Evolutionary conservation across 2,329 filamentous ascomycete species (phyloP).

Genomic region (Epichloe gansuensis): DNA sequence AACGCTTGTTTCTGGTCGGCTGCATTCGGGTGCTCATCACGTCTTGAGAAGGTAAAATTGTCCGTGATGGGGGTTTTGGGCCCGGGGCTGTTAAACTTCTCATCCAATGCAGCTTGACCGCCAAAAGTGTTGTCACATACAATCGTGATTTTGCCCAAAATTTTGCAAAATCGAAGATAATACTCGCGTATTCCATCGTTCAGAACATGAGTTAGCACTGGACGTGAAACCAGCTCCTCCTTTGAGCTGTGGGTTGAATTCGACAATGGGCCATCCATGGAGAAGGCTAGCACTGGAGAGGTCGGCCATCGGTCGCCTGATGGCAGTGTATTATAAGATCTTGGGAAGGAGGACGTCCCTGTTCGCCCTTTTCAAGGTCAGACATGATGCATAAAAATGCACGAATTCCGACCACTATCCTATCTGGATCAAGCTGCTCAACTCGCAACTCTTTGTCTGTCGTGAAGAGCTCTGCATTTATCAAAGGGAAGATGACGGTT

Average conservation of each 20-base stretch:
- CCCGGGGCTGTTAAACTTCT: conserved; percentile 78
- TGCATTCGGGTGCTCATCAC: conserved; percentile 62
- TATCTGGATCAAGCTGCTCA: conserved; percentile 88
- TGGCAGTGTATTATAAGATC: conserved; percentile 38
- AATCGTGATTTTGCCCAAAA: conserved; percentile 88
- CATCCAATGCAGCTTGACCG: conserved; percentile 86
- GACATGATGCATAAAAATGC: conserved; percentile 89
- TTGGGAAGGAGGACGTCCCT: conserved; percentile 70
- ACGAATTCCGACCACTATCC: conserved; percentile 92
- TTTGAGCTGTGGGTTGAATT: conserved; percentile 19
- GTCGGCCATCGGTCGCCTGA: conserved; percentile 32
- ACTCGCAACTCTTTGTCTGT: conserved; percentile 68
- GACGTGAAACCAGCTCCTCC: conserved; percentile 56
- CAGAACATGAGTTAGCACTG: conserved; percentile 49
- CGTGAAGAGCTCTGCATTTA: conserved; percentile 82
- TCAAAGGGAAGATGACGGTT: conserved; percentile 84
- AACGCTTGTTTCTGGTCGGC: conserved; percentile 85
- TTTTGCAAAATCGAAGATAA: conserved; percentile 85
- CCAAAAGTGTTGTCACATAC: conserved; percentile 96
- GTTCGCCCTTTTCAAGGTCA: conserved; percentile 76
- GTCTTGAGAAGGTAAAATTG: conserved; percentile 78
- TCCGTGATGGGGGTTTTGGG: conserved; percentile 94
- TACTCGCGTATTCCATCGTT: conserved; percentile 71
- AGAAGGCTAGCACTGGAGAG: conserved; percentile 37
- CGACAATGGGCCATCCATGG: conserved; percentile 16